Percentiles rank a stretch among this genome's conserved stretches.
phyloP scores from a whole-genome alignment of 2,329 filamentous ascomycete genomes.

The Colletotrichum sp. region DNA sequence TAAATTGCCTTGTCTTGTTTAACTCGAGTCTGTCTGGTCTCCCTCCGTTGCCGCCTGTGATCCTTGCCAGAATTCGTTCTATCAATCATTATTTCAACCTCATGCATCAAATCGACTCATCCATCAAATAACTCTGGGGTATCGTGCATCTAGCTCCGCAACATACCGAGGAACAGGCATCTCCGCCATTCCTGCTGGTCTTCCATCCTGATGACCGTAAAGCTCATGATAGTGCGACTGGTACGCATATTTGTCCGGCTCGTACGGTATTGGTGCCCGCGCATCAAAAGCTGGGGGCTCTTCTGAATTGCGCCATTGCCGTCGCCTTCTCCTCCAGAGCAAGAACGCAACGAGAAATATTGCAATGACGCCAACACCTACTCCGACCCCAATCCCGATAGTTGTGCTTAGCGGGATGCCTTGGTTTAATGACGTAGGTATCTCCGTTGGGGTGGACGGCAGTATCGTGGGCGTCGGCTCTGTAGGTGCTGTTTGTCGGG shows the following conservation, averaged over 20 bases:
- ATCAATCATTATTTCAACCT: not conserved
- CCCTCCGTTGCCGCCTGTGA: not conserved
- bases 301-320: not conserved
- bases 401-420: not conserved
- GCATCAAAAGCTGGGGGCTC: not conserved
- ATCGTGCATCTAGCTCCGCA: not conserved
- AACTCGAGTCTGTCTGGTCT: not conserved
- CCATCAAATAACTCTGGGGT: not conserved
- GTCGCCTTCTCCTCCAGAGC: not conserved
- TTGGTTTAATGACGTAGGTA: not conserved
- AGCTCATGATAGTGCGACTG: not conserved
- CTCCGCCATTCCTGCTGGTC: not conserved
- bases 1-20: not conserved
- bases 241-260: not conserved
- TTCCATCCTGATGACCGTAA: not conserved
- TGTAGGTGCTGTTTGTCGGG: not conserved
- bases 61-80: not conserved
- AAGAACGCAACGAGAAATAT: not conserved
- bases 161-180: not conserved
- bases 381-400: not conserved
- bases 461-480: not conserved
- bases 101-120: not conserved
- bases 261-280: not conserved
- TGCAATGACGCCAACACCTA: not conserved
- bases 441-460: not conserved